Base-by-base conservation (phyloP, 768 basidiomycete species). In the Dioszegia aurantiaca region DNA sequence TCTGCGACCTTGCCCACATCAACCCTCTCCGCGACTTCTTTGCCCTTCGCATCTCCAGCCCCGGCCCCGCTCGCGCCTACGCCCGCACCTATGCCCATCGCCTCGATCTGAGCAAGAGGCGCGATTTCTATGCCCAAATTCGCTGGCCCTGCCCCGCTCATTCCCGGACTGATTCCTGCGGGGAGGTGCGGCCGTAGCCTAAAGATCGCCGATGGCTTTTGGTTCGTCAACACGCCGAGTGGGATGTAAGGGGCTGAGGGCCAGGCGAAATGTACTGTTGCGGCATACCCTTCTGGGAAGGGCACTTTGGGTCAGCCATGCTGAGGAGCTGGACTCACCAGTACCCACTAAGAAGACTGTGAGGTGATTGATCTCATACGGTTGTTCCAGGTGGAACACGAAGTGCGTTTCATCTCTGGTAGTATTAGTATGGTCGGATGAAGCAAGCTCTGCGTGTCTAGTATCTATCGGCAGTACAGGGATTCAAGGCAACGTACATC, bases 201-300 rank as follows among this genome's bases (percentile, higher is more conserved):
- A 58, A 67, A 75, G 30, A 75, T 75, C 4, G 74, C 54, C 3
- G 69, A 71, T 14, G 74, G 71, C 36, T 68, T 68, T 19, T 49
- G 39, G 44, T 75, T 75, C 6, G 74, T 75, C 36, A 75, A 43
- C 26, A 67, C 63, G 42, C 75, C 75, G 21, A 76, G 62, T 4
- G 72, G 62, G 27, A 73, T 65, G 51, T 74, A 76, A 2, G 72
- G 68, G 31, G 67, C 61, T 11, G 68, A 68, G 19, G 75, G 75
- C 65, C 70, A 76, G 37, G 73, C 73, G 46, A 76, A 73, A 57
- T 76, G 75, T 2, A 76, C 73, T 9, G 66, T 67, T 12, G 75
- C 75, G 9, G 73, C 75, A 58, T 69, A 76, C 0, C 75, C 75
- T 31, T 76, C 71, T 16, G 75, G 75, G 36, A 76, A 76, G 12